These are phyloP conservation scores for Kondoa malvinella DNA, from an alignment of 768 basidiomycete species.

Conservation along the genomic window DNA sequence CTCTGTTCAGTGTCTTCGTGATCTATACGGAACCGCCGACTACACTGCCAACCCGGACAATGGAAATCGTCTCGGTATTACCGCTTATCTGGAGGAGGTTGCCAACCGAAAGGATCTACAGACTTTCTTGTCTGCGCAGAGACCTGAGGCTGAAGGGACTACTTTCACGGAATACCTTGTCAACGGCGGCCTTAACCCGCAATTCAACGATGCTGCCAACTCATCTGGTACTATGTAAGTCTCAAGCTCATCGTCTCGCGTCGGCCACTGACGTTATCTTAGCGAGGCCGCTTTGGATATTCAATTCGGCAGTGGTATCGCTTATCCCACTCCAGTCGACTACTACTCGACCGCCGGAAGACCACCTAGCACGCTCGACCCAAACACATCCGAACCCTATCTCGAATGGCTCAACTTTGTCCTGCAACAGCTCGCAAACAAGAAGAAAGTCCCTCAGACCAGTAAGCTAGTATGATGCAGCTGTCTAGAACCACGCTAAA, in stretches of 20 bases:
- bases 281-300: neutral
- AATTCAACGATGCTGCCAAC: neutral
- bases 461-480: neutral
- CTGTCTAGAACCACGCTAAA: too few relatives aligned
- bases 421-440: neutral
- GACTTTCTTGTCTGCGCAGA: neutral
- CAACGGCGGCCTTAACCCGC: neutral
- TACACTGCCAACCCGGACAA: neutral
- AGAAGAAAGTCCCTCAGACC: neutral
- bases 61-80: neutral
- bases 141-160: neutral
- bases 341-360: neutral
- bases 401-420: neutral
- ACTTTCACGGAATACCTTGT: neutral
- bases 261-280: neutral
- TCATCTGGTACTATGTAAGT: neutral
- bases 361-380: neutral
- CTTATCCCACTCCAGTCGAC: neutral
- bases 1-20: neutral
- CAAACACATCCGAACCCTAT: neutral
- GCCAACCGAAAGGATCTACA: neutral
- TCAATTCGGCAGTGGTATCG: neutral
- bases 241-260: too few relatives aligned
- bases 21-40: neutral
- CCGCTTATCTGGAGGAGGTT: neutral